Evolutionary conservation across 1,284 basidiomycete species (phyloP).

Genomic region (Psilocybe mexicana): DNA sequence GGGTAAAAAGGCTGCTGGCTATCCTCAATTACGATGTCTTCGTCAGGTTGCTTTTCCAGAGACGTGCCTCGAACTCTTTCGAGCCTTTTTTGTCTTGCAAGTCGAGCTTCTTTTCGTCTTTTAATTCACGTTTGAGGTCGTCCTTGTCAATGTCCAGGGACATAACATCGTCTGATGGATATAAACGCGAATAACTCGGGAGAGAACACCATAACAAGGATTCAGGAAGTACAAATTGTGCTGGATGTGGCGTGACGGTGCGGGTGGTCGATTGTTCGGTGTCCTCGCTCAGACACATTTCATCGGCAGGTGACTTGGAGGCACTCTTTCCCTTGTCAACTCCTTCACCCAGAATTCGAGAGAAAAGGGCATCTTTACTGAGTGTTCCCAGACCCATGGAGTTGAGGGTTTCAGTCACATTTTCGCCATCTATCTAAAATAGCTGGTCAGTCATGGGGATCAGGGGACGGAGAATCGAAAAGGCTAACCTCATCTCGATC

Average conservation of each 20-base stretch:
- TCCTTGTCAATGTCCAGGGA: constrained; percentile 44
- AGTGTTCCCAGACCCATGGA: constrained; percentile 35
- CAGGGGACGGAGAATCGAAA: constrained; percentile 9
- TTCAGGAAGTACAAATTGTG: constrained; percentile 11
- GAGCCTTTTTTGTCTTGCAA: constrained; percentile 34
- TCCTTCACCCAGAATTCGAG: constrained; percentile 26
- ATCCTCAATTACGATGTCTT: background rate
- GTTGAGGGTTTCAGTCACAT: constrained; percentile 35
- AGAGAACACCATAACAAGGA: constrained; percentile 16
- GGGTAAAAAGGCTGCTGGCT: background rate
- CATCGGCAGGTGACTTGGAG: background rate
- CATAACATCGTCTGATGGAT: constrained; percentile 29
- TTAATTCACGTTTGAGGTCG: constrained; percentile 42
- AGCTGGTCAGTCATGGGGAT: constrained; percentile 2
- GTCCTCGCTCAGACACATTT: background rate
- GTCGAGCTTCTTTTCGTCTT: constrained; percentile 50
- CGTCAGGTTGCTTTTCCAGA: constrained; percentile 23
- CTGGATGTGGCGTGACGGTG: background rate
- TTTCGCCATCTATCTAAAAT: constrained; percentile 39
- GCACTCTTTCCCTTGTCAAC: constrained; percentile 9
- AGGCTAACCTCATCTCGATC: constrained; percentile 29
- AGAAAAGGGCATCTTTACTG: constrained; percentile 34
- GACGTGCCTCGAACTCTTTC: constrained; percentile 28
- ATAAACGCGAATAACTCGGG: constrained; percentile 8
- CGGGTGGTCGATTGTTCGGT: constrained; percentile 10